These are phyloP conservation scores for Westerdykella ornata DNA, from an alignment of 2,329 filamentous ascomycete species.

Conservation along the genomic window DNA sequence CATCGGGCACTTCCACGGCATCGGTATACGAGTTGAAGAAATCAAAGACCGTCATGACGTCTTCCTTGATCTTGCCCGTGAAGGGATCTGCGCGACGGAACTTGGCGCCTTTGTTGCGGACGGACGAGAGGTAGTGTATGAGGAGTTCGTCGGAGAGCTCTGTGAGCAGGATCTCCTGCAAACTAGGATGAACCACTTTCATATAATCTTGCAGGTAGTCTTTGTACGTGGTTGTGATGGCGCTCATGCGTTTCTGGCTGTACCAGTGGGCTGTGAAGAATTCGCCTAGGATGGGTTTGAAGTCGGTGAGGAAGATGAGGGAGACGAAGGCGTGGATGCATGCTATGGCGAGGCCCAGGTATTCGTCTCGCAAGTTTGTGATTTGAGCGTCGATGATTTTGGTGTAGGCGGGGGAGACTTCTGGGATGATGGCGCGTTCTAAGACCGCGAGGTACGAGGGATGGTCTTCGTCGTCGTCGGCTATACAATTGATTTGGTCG, in stretches of 20 bases:
- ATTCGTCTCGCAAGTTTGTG: conserved; percentile 72
- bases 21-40: conserved; percentile 62
- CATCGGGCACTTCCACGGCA: conserved; percentile 41
- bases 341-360: conserved; percentile 90
- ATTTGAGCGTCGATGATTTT: conserved; percentile 65
- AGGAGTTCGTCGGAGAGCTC: conserved; percentile 90
- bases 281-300: conserved; percentile 71
- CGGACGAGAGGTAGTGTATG: conserved; percentile 71
- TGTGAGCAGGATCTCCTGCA: conserved; percentile 87
- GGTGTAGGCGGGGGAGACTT: conserved; percentile 75
- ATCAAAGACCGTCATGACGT: conserved; percentile 81
- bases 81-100: conserved; percentile 83
- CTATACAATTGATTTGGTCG: conserved; percentile 97
- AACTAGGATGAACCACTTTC: conserved; percentile 73
- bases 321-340: conserved; percentile 82
- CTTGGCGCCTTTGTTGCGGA: conserved; percentile 84
- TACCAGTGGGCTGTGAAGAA: conserved; percentile 95
- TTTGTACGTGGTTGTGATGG: conserved; percentile 89
- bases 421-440: conserved; percentile 70
- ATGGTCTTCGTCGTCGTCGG: conserved; percentile 60
- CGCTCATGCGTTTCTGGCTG: conserved; percentile 74
- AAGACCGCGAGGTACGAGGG: conserved; percentile 82
- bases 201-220: conserved; percentile 90
- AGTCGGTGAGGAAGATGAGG: conserved; percentile 86
- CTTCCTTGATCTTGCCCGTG: conserved; percentile 87